A percentile compares a stretch with the other conserved stretches of the same genome.
These are phyloP conservation scores for Cadophora sp. DNA, from an alignment of 2,329 filamentous ascomycete genomes.

Conservation along the genomic window DNA sequence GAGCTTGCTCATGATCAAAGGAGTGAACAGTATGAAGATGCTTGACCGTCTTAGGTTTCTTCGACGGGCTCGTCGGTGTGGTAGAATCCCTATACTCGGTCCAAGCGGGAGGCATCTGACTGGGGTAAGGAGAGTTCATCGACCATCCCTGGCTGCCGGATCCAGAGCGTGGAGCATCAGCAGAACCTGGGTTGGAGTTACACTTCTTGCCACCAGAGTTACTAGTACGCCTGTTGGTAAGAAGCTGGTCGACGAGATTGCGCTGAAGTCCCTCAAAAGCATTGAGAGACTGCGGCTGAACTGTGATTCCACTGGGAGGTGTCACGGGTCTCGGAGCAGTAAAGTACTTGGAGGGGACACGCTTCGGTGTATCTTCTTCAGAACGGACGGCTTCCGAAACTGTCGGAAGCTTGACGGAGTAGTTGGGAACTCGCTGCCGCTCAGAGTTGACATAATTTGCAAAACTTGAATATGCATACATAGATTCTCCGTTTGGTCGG, in stretches of 20 bases:
- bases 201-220: slow-evolving; percentile 18
- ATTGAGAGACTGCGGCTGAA: slow-evolving; percentile 31
- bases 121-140: slow-evolving; percentile 15
- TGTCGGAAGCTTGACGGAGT: slow-evolving; percentile 31
- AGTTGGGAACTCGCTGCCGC: slow-evolving; percentile 5
- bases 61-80: slow-evolving; percentile 29
- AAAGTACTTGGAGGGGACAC: slow-evolving; percentile 25
- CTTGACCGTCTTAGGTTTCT: slow-evolving; percentile 31
- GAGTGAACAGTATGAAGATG: slow-evolving; percentile 29
- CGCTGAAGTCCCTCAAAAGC: slow-evolving; percentile 35
- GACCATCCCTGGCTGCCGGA: slow-evolving; percentile 11
- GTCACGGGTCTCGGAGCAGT: slow-evolving; percentile 20
- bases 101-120: slow-evolving; percentile 15
- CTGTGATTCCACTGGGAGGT: slow-evolving; percentile 43
- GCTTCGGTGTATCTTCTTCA: slow-evolving; percentile 4
- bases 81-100: slow-evolving; percentile 26
- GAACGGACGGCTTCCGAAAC: slow-evolving; percentile 23
- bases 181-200: slow-evolving; percentile 14
- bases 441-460: slow-evolving; percentile 14
- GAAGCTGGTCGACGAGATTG: slow-evolving; percentile 35
- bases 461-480: slow-evolving; percentile 39
- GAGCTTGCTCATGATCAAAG: slow-evolving; percentile 27
- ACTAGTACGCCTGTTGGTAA: slow-evolving; percentile 34
- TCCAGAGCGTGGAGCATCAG: slow-evolving; percentile 11
- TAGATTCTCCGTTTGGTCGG: slow-evolving; percentile 36